phyloP scores from a whole-genome alignment of 129 eudicot genomes.

The Erigeron canadensis region DNA sequence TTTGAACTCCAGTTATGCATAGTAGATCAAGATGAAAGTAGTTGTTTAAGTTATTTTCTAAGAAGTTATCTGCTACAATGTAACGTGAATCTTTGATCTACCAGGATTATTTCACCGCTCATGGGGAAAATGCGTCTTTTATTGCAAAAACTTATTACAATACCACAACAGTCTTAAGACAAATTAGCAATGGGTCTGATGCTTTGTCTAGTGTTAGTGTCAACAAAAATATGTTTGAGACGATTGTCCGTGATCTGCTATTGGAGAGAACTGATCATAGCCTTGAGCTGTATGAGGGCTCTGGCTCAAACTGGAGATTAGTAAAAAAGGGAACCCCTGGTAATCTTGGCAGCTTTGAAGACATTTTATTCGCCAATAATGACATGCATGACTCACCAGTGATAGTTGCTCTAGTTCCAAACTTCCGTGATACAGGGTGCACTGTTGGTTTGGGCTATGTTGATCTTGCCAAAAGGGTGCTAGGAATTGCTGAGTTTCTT shows the following conservation, averaged over 20 bases:
- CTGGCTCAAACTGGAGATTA: slow-evolving; percentile 85
- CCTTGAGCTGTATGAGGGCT: slow-evolving; percentile 85
- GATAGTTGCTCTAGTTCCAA: slow-evolving; percentile 64
- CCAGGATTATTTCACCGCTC: slow-evolving; percentile 91
- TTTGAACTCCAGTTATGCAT: background rate
- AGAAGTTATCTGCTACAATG: background rate
- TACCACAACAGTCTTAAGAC: slow-evolving; percentile 83
- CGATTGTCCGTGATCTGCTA: slow-evolving; percentile 80
- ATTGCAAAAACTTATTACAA: slow-evolving; percentile 88
- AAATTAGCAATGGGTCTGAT: slow-evolving; percentile 73
- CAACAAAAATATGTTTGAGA: slow-evolving; percentile 86
- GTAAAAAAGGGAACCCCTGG: slow-evolving; percentile 91
- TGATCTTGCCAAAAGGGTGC: slow-evolving; percentile 72
- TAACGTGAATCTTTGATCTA: background rate
- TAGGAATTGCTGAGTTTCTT: slow-evolving; percentile 86
- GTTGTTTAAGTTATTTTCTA: background rate
- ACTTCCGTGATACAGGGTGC: slow-evolving; percentile 65
- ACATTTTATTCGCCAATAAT: slow-evolving; percentile 83
- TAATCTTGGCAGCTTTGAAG: slow-evolving; percentile 88
- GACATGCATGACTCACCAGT: slow-evolving; percentile 96
- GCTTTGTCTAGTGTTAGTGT: slow-evolving; percentile 85
- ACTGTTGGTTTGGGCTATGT: slow-evolving; percentile 67
- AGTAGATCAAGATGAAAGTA: background rate
- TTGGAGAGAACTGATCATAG: slow-evolving; percentile 93
- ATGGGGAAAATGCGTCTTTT: slow-evolving; percentile 86